Conservation (phyloP, 495 filamentous ascomycete genomes). For the Antarctomyces pellizariae region DNA sequence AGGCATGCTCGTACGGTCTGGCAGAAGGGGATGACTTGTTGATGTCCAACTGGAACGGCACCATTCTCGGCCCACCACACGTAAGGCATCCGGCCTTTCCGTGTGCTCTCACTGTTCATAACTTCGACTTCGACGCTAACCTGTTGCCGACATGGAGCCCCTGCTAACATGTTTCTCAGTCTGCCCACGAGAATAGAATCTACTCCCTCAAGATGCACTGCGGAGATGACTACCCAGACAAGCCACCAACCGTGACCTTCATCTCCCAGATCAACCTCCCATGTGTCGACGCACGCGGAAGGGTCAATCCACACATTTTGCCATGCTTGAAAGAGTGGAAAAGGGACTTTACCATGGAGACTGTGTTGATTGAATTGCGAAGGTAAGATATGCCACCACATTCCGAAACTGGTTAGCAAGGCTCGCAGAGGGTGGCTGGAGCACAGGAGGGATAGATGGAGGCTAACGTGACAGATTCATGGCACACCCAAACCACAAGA, state of each 20-base stretch:
- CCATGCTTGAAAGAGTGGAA: conserved; percentile 74
- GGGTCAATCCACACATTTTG: conserved; percentile 71
- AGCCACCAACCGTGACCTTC: conserved; percentile 73
- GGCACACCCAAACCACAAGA: conserved; percentile 85
- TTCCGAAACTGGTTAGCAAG: background rate
- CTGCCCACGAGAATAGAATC: conserved; percentile 91
- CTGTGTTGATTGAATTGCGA: conserved; percentile 71
- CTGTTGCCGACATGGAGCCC: conserved; percentile 2
- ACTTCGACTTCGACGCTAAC: conserved; percentile 1
- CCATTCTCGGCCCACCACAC: conserved; percentile 89
- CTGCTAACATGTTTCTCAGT: conserved; percentile 25
- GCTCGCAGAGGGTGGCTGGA: background rate
- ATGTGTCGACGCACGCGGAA: conserved; percentile 41
- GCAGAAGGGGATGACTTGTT: conserved; percentile 85
- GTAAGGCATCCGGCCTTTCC: conserved; percentile 25
- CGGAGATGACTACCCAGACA: conserved; percentile 68
- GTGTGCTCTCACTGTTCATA: background rate
- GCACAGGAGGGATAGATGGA: too few relatives aligned
- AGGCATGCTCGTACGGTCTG: conserved; percentile 91
- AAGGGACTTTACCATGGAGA: conserved; percentile 79
- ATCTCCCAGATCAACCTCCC: conserved; percentile 86
- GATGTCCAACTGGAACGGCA: conserved; percentile 98
- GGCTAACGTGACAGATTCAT: conserved; percentile 43
- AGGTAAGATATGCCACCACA: conserved; percentile 20
- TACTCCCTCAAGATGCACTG: conserved; percentile 97